A percentile compares a stretch with the other conserved stretches of the same genome.
Conservation (phyloP, 768 basidiomycete species). For the Rhizopogon vulgaris region DNA sequence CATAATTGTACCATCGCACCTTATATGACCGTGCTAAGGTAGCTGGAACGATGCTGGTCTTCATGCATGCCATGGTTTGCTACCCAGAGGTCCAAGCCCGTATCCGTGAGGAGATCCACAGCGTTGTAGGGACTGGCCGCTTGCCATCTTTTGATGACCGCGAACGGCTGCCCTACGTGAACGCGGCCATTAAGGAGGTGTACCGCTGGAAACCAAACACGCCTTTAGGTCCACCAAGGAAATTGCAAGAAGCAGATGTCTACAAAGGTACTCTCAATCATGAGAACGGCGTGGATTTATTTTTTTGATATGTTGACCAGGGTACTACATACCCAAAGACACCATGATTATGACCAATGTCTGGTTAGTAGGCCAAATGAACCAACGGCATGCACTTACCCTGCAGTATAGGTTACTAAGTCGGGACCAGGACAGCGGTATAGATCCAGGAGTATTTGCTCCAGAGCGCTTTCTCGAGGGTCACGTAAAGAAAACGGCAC, state of each 20-base stretch:
- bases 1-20: background rate
- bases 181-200: conserved; percentile 21
- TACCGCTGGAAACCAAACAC: conserved; percentile 11
- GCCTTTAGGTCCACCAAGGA: conserved; percentile 8
- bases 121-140: conserved; percentile 32
- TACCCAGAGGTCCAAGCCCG: background rate
- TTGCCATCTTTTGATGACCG: conserved; percentile 35
- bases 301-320: background rate
- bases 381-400: background rate
- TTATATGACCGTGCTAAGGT: background rate
- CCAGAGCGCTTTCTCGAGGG: conserved; percentile 3
- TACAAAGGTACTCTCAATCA: conserved; percentile 1
- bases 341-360: background rate
- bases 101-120: conserved; percentile 35
- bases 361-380: background rate
- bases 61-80: conserved; percentile 4
- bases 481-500: background rate
- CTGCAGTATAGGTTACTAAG: background rate
- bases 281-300: background rate
- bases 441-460: background rate
- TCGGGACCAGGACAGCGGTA: conserved; percentile 2
- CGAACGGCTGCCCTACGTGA: conserved; percentile 37
- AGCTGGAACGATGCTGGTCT: conserved; percentile 1
- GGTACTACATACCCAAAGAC: conserved; percentile 2
- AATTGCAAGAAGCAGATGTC: conserved; percentile 6